phyloP scores from a whole-genome alignment of 108 stramenopile genomes.

The Cyclotella baltica region DNA sequence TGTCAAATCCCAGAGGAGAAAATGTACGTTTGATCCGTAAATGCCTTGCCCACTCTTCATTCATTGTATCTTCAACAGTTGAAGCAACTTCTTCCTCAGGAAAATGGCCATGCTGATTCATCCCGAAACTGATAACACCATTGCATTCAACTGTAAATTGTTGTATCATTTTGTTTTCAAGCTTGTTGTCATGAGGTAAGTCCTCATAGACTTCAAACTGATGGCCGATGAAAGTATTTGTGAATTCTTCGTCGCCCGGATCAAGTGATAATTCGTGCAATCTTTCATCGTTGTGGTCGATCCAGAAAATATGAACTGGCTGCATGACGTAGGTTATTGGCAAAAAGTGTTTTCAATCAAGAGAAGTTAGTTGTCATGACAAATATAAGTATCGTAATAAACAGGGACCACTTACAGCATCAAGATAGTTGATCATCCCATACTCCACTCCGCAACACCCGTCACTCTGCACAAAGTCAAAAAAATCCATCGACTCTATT shows the following conservation, averaged over 20 bases:
- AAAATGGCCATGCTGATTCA: conserved; percentile 30
- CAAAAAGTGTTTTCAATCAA: too few species aligned
- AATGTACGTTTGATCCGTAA: conserved; percentile 58
- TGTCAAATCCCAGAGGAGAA: conserved; percentile 62
- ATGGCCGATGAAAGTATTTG: conserved; percentile 64
- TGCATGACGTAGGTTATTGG: background rate
- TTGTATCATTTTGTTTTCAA: conserved; percentile 34
- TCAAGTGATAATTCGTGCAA: background rate
- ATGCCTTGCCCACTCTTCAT: conserved; percentile 62
- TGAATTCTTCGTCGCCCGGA: conserved; percentile 59
- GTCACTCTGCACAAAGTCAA: conserved; percentile 25
- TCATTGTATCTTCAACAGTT: conserved; percentile 49
- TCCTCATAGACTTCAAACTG: conserved; percentile 53
- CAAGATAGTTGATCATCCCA: conserved; percentile 62
- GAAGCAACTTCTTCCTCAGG: conserved; percentile 46
- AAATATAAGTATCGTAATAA: too few species aligned
- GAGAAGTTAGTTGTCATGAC: too few species aligned
- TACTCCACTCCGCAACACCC: conserved; percentile 53
- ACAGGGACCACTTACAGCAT: conserved; percentile 27
- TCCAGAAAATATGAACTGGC: background rate
- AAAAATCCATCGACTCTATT: conserved; percentile 37
- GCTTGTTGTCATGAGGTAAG: conserved; percentile 25
- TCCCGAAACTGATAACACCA: conserved; percentile 54
- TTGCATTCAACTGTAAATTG: conserved; percentile 29
- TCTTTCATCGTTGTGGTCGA: background rate